Base-by-base conservation (phyloP, 805 yeast species). In the Brettanomyces custersianus region DNA sequence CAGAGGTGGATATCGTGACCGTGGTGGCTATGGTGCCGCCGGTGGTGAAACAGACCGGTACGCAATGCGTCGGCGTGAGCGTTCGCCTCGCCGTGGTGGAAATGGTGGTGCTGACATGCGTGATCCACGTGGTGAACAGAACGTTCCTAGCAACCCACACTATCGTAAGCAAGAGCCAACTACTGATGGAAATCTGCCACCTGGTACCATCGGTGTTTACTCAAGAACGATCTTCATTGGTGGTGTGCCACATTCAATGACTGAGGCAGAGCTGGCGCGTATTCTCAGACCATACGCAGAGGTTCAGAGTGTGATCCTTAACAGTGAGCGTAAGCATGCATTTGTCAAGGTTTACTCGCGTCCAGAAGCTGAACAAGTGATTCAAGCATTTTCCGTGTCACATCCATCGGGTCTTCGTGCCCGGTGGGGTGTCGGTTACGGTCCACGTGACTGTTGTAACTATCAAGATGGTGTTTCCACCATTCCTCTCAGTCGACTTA, bases 381-480 rank as follows among this genome's bases (percentile, higher is more conserved):
- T 86, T 39, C 66, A 72, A 28, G 72, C 77, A 29, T 86, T 88
- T 62, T 71, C 70, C 21, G 58, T 59, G 29, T 76, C 76, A 51
- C 80, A 77, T 56, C 75, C 78, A 46, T 79, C 77, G 42, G 55
- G 62, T 24, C 65, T 92, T 47, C 74, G 97, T 60, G 84, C 94
- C 4, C 73, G 96, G 55, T 92, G 98, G 98, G 98, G 97, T 46
- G 97, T 92, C 43, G 98, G 98, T 1, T 92, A 83, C 53, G 98
- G 98, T 4, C 98, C 98, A 37, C 77, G 98, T 65, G 97, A 92
- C 58, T 90, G 97, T 65, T 85, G 95, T 57, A 94, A 92, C 60
- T 92, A 92, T 60, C 88, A 80, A 52, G 80, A 80, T 39, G 98
- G 98, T 42, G 70, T 80, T 26, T 81, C 95, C 41, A 73, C 87